These are phyloP conservation scores for Penicillium paneum DNA, from an alignment of 2,329 filamentous ascomycete genomes.

Conservation along the genomic window DNA sequence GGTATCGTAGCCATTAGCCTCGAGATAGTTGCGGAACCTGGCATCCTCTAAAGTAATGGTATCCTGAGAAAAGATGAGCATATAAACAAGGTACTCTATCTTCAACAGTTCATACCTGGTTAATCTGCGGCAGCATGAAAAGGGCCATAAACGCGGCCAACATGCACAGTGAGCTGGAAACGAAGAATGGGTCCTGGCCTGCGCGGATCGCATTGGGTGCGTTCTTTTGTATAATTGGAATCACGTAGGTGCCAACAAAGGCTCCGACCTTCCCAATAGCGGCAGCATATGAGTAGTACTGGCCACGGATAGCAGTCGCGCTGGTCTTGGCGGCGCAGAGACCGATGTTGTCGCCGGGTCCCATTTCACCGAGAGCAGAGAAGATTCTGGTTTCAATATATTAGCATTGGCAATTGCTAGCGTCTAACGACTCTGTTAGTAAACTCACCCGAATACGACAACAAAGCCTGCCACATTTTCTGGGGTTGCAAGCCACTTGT, in stretches of 20 bases:
- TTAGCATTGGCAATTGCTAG: neutral
- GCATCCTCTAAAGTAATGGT: conserved; percentile 77
- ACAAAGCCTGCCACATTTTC: conserved; percentile 71
- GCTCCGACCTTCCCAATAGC: conserved; percentile 55
- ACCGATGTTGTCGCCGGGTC: conserved; percentile 89
- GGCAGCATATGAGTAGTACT: conserved; percentile 59
- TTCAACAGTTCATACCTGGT: conserved; percentile 43
- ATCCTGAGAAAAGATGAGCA: conserved; percentile 54
- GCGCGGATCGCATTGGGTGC: conserved; percentile 54
- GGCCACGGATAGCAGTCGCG: conserved; percentile 80
- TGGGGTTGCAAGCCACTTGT: conserved; percentile 64
- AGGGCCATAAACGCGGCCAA: conserved; percentile 66
- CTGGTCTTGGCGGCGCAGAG: conserved; percentile 82
- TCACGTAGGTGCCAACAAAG: conserved; percentile 81
- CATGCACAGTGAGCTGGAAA: conserved; percentile 74
- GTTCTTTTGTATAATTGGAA: conserved; percentile 64
- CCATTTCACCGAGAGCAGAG: conserved; percentile 72
- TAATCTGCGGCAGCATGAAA: conserved; percentile 70
- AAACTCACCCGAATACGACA: conserved; percentile 64
- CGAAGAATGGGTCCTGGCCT: conserved; percentile 86
- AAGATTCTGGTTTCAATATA: conserved; percentile 54
- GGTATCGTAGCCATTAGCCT: conserved; percentile 73
- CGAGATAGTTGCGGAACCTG: conserved; percentile 70
- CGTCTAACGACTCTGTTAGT: neutral
- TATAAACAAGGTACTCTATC: neutral